These are phyloP conservation scores for Mollisiaceae sp. DNA, from an alignment of 2,329 filamentous ascomycete genomes.

Conservation along the genomic window DNA sequence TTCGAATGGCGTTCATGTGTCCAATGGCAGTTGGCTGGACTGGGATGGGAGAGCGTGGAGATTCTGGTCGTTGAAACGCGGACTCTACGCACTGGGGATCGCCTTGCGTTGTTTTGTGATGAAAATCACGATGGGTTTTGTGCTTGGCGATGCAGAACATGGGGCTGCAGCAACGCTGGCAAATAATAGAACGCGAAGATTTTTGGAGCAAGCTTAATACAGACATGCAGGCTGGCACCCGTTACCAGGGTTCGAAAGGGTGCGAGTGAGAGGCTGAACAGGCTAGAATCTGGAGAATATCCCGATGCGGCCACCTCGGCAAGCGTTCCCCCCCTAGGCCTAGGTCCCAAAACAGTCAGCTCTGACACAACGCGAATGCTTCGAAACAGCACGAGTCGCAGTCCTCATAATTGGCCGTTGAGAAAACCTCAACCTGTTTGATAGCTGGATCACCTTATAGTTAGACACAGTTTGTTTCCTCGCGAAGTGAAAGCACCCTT, in stretches of 20 bases:
- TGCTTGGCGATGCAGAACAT: neutral
- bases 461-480: neutral
- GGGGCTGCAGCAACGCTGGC: conserved; percentile 18
- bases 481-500: conserved; percentile 1
- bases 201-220: neutral
- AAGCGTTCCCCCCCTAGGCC: neutral
- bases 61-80: conserved; percentile 25
- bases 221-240: neutral
- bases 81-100: conserved; percentile 26
- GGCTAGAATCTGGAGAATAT: conserved; percentile 6
- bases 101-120: neutral
- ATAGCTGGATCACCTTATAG: neutral
- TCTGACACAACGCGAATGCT: conserved; percentile 6
- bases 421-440: conserved; percentile 2
- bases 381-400: conserved; percentile 17
- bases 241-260: neutral
- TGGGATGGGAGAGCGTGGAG: conserved; percentile 1
- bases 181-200: conserved; percentile 19
- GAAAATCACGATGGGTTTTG: conserved; percentile 2
- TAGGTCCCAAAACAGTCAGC: conserved; percentile 11
- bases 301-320: conserved; percentile 13
- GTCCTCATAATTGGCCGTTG: neutral
- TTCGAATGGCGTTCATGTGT: neutral
- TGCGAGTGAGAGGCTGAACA: neutral
- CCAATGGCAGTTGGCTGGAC: conserved; percentile 15